These are phyloP conservation scores for Pogostemon cablin DNA, from an alignment of 257 asterid genomes.

Conservation along the genomic window DNA sequence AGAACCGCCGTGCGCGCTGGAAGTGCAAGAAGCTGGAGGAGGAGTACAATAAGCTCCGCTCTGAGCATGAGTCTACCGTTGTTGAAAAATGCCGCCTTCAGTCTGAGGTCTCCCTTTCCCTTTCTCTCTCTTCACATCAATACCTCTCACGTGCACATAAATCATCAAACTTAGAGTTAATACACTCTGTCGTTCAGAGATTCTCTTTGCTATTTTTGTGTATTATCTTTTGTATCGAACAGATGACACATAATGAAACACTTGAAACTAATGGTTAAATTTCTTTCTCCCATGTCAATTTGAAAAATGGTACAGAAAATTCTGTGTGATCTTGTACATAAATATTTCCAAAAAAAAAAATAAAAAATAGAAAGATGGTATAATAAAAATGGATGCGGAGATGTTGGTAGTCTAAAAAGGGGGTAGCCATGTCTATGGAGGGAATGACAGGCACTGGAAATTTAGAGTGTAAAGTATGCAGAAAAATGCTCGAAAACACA, in stretches of 20 bases:
- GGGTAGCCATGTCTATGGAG: conserved; percentile 23
- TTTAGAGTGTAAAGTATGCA: conserved; percentile 34
- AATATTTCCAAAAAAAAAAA: neutral
- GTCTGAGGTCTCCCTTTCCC: conserved; percentile 49
- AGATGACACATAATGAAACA: too few relatives aligned
- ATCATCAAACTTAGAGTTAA: too few relatives aligned
- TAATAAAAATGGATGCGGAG: conserved; percentile 24
- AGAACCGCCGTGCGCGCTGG: conserved; percentile 90
- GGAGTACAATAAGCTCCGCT: conserved; percentile 58
- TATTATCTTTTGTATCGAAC: too few relatives aligned
- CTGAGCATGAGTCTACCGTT: conserved; percentile 54
- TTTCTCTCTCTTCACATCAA: neutral
- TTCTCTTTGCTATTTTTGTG: too few relatives aligned
- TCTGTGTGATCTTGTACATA: too few relatives aligned
- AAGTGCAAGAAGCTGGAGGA: conserved; percentile 85
- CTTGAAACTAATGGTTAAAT: too few relatives aligned
- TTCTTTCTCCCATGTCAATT: too few relatives aligned
- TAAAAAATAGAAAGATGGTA: conserved; percentile 23
- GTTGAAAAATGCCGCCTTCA: conserved; percentile 75
- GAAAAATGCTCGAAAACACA: conserved; percentile 14
- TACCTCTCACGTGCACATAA: neutral
- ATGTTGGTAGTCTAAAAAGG: neutral
- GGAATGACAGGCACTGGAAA: conserved; percentile 26
- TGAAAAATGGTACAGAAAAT: too few relatives aligned
- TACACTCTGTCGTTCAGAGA: too few relatives aligned